These are phyloP conservation scores for Clarireedia hainanense DNA, from an alignment of 2,329 filamentous ascomycete species.

Conservation along the genomic window DNA sequence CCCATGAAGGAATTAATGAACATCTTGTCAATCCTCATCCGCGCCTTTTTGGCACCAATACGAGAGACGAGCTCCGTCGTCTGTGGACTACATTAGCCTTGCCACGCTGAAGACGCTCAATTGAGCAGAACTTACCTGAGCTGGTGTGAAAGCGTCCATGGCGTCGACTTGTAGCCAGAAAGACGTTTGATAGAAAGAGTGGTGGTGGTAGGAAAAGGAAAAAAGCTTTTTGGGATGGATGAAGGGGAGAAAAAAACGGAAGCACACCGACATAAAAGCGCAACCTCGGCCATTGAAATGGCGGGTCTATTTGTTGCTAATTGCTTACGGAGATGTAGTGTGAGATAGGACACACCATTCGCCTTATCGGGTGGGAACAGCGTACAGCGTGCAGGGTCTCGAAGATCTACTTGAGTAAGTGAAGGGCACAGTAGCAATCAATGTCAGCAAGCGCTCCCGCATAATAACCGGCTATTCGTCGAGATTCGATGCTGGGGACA, in stretches of 20 bases:
- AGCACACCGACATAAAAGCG: background rate
- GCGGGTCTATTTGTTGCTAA: background rate
- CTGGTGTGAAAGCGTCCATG: conserved; percentile 37
- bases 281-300: too few relatives aligned
- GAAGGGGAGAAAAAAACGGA: background rate
- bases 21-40: conserved; percentile 45
- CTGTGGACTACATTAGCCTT: conserved; percentile 21
- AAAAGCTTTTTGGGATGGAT: background rate
- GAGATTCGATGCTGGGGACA: background rate
- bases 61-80: conserved; percentile 43
- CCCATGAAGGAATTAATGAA: conserved; percentile 44
- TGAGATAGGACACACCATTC: background rate
- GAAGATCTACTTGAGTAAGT: background rate
- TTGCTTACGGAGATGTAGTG: background rate
- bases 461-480: background rate
- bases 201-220: background rate
- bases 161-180: background rate
- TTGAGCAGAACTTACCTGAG: conserved; percentile 16
- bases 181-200: background rate
- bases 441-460: background rate
- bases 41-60: conserved; percentile 42
- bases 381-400: background rate
- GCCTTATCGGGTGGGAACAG: background rate
- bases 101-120: background rate
- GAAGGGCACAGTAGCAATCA: background rate